Evolutionary conservation across 2,329 filamentous ascomycete genomes (phyloP).

Genomic region (Arthrobotrys conoides): DNA sequence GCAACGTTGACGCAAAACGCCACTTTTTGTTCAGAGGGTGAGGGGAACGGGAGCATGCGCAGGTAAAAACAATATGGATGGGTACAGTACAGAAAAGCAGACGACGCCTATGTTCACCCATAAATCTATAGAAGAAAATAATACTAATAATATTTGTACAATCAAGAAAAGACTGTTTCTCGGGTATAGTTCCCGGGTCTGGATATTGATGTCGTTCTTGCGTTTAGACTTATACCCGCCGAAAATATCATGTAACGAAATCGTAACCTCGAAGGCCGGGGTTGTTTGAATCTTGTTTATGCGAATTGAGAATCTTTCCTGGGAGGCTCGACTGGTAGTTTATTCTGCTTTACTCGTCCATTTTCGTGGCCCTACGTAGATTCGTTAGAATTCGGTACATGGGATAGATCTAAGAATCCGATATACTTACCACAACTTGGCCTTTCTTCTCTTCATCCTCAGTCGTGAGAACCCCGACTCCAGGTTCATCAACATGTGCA

Average conservation of each 20-base stretch:
- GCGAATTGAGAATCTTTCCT: slow-evolving; percentile 42
- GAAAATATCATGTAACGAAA: background rate
- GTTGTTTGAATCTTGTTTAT: slow-evolving; percentile 1
- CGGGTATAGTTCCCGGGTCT: slow-evolving; percentile 2
- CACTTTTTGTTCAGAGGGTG: slow-evolving; percentile 27
- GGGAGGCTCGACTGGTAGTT: slow-evolving; percentile 40
- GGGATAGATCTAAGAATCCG: background rate
- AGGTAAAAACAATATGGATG: slow-evolving; percentile 26
- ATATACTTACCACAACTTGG: slow-evolving; percentile 50
- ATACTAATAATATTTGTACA: slow-evolving; percentile 45
- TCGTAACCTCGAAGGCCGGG: background rate
- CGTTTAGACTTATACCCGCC: slow-evolving; percentile 1
- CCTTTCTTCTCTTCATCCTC: slow-evolving; percentile 56
- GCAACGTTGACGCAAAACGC: slow-evolving; percentile 28
- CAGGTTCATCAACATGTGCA: slow-evolving; percentile 62
- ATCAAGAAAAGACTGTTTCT: slow-evolving; percentile 13
- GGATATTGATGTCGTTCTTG: slow-evolving; percentile 14
- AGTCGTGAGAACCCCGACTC: slow-evolving; percentile 55
- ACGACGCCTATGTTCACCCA: slow-evolving; percentile 48
- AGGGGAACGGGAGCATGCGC: slow-evolving; percentile 21
- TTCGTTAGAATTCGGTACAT: background rate
- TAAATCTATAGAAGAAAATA: slow-evolving; percentile 34
- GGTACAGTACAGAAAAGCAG: slow-evolving; percentile 26
- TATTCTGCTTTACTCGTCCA: slow-evolving; percentile 55
- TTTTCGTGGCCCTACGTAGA: slow-evolving; percentile 51